These are phyloP conservation scores for Theileria sp. DNA, from an alignment of 169 alveolate genomes.

Conservation along the genomic window DNA sequence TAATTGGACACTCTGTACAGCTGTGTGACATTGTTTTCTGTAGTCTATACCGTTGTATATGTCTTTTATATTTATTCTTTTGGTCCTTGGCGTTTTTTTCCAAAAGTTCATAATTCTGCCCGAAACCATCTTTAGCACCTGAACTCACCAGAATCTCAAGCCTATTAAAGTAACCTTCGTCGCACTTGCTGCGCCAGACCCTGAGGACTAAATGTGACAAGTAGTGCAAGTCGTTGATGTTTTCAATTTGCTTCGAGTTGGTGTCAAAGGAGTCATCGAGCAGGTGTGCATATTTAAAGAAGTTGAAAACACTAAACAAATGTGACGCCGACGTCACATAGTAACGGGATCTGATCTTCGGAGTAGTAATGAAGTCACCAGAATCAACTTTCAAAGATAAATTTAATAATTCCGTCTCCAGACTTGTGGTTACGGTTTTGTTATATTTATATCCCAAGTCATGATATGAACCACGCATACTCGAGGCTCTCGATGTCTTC, in stretches of 20 bases:
- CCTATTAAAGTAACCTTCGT: conserved; percentile 61
- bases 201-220: conserved; percentile 81
- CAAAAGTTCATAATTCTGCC: conserved; percentile 71
- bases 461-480: not conserved
- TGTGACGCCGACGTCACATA: conserved; percentile 88
- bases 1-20: too few species aligned
- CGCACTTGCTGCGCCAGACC: conserved; percentile 77
- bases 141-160: conserved; percentile 81
- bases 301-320: conserved; percentile 76
- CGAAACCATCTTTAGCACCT: conserved; percentile 81
- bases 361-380: conserved; percentile 31
- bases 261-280: conserved; percentile 66
- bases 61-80: conserved; percentile 72
- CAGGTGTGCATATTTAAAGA: conserved; percentile 69
- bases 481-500: too few species aligned
- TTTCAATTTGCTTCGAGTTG: conserved; percentile 52
- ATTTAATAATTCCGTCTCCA: not conserved
- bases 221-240: conserved; percentile 77
- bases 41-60: conserved; percentile 46
- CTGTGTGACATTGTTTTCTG: too few species aligned
- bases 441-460: not conserved
- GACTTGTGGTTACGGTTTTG: not conserved
- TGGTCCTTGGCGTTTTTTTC: conserved; percentile 73
- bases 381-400: too few species aligned
- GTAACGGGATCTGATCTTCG: conserved; percentile 85